Percentiles rank a stretch among this genome's conserved stretches.
These are phyloP conservation scores for Trichophaea hybrida DNA, from an alignment of 2,329 filamentous ascomycete species.

Conservation along the genomic window DNA sequence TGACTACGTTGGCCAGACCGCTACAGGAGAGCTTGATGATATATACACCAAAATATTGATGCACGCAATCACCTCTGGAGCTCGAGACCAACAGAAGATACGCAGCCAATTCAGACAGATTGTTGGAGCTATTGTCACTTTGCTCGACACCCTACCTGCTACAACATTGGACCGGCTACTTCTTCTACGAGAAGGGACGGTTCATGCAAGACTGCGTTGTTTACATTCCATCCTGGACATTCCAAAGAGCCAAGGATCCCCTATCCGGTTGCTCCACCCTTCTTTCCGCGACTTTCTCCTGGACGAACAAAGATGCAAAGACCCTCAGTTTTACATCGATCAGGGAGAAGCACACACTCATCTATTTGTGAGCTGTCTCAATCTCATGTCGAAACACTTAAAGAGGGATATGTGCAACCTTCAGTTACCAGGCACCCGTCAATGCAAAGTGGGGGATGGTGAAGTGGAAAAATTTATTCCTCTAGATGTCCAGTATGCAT, in stretches of 20 bases:
- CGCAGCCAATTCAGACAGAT: neutral
- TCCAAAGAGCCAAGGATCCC: no score
- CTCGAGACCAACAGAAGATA: neutral
- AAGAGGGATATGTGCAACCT: constrained; percentile 24
- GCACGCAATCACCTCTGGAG: neutral
- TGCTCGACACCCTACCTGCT: constrained; percentile 21
- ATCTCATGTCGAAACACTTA: constrained; percentile 9
- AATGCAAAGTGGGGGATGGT: constrained; percentile 4
- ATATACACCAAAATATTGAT: neutral
- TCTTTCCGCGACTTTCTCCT: constrained; percentile 28
- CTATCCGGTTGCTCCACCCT: constrained; percentile 24
- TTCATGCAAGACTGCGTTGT: constrained; percentile 16
- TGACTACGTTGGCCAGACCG: no score
- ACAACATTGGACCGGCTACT: constrained; percentile 16
- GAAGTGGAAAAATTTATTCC: constrained; percentile 10
- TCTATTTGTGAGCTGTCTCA: constrained; percentile 18
- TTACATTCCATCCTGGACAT: constrained; percentile 26
- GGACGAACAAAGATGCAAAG: constrained; percentile 10
- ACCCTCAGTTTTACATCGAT: constrained; percentile 18
- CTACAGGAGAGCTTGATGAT: neutral
- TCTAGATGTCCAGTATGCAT: constrained; percentile 25
- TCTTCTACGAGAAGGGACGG: neutral
- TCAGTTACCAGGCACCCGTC: constrained; percentile 8
- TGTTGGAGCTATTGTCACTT: constrained; percentile 22
- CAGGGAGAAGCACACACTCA: constrained; percentile 12